phyloP scores from a whole-genome alignment of 2,329 filamentous ascomycete genomes.

The Tolypocladium cylindrosporum region DNA sequence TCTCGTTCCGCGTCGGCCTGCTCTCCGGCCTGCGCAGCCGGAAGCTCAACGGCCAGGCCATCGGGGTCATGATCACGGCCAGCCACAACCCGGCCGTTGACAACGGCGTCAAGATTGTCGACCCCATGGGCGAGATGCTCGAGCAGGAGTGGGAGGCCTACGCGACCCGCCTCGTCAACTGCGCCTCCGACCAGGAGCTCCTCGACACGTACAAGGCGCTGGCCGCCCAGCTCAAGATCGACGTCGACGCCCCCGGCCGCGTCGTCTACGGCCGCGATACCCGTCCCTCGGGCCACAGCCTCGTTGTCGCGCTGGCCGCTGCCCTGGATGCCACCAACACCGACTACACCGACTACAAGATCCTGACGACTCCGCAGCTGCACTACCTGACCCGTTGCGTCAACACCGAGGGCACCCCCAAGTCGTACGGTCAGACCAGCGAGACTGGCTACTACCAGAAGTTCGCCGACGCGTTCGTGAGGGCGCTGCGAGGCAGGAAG shows the following conservation, averaged over 20 bases:
- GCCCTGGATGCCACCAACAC: constrained; percentile 68
- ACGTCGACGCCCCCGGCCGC: constrained; percentile 58
- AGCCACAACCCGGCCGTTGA: constrained; percentile 86
- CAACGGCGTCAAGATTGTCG: constrained; percentile 92
- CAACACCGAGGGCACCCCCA: constrained; percentile 82
- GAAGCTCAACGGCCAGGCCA: constrained; percentile 80
- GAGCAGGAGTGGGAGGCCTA: constrained; percentile 90
- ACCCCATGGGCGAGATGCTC: constrained; percentile 96
- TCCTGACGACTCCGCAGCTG: constrained; percentile 92
- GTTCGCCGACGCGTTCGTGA: constrained; percentile 72
- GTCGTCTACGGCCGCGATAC: constrained; percentile 91
- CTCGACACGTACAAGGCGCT: constrained; percentile 67
- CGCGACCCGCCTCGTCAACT: constrained; percentile 84
- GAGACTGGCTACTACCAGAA: constrained; percentile 95
- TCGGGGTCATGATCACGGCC: constrained; percentile 94
- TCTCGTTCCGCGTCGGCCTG: constrained; percentile 86
- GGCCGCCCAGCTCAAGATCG: constrained; percentile 65
- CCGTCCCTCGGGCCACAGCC: constrained; percentile 76
- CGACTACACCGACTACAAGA: constrained; percentile 75
- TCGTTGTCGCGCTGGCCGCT: constrained; percentile 69
- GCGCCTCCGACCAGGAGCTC: constrained; percentile 63
- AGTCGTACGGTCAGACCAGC: constrained; percentile 79
- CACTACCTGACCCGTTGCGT: constrained; percentile 93
- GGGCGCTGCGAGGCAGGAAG: constrained; percentile 68
- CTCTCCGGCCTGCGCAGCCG: constrained; percentile 81